Conservation (phyloP, 192 early-diverging fungal genomes). For the Backusella liffmaniae region DNA sequence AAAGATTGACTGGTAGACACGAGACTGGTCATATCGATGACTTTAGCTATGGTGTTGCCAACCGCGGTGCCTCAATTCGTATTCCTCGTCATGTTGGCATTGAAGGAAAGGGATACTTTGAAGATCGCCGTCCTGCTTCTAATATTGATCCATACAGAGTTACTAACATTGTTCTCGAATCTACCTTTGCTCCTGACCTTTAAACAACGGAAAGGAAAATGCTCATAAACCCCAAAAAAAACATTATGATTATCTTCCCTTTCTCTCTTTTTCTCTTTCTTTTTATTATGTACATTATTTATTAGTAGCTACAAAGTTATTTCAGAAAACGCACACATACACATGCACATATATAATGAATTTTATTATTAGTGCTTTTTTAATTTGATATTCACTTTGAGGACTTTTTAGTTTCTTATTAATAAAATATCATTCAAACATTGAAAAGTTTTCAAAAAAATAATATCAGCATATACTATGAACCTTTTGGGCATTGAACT, state of each 20-base stretch:
- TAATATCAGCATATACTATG: too few species aligned
- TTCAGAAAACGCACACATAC: neutral
- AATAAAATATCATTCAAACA: too few species aligned
- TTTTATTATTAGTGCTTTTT: neutral
- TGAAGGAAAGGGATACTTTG: conserved; percentile 55
- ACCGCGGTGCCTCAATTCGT: conserved; percentile 58
- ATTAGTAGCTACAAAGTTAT: neutral
- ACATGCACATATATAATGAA: neutral
- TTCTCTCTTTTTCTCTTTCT: neutral
- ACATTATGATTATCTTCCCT: neutral
- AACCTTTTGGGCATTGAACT: too few species aligned
- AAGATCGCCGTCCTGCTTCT: conserved; percentile 55
- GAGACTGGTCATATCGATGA: conserved; percentile 54
- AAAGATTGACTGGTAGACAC: conserved; percentile 51
- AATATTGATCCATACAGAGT: conserved; percentile 59
- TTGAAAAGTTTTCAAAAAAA: too few species aligned
- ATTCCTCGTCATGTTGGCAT: conserved; percentile 55
- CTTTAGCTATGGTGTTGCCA: conserved; percentile 52
- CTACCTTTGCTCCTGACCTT: conserved; percentile 28
- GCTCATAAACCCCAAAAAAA: neutral
- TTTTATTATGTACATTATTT: neutral
- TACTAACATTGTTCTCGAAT: conserved; percentile 46
- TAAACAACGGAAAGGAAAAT: conserved; percentile 11
- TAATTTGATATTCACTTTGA: neutral
- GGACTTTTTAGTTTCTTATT: neutral